Evolutionary conservation across 2,329 filamentous ascomycete genomes (phyloP).

Genomic region (Trichoderma lentiforme): DNA sequence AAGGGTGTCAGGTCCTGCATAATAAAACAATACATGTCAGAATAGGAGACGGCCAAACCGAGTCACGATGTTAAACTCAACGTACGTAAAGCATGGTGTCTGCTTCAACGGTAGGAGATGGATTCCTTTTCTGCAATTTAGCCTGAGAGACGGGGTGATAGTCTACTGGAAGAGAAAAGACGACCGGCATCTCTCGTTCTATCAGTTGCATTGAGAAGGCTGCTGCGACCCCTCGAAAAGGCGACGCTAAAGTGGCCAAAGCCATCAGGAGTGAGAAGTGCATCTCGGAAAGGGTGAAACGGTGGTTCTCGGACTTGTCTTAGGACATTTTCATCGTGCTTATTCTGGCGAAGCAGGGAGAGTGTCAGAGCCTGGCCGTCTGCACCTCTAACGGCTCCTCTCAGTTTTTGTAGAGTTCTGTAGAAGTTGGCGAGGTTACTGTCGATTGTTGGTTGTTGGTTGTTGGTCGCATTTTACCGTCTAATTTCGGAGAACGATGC

Average conservation of each 20-base stretch:
- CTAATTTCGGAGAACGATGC: neutral
- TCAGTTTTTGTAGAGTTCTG: neutral
- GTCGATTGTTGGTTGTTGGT: neutral
- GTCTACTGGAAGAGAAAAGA: neutral
- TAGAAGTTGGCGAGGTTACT: neutral
- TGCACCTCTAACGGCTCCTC: neutral
- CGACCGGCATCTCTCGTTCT: neutral
- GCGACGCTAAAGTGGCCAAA: neutral
- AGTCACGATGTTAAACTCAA: neutral
- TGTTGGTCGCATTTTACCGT: neutral
- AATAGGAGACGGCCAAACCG: neutral
- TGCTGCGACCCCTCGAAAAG: neutral
- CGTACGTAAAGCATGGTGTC: neutral
- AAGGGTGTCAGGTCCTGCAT: neutral
- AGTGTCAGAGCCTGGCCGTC: neutral
- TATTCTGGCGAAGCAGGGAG: neutral
- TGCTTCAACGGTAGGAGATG: neutral
- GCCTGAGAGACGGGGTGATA: neutral
- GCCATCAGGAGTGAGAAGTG: neutral
- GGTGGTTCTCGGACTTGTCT: neutral
- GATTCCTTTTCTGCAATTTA: neutral
- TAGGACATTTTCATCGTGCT: neutral
- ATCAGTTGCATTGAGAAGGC: neutral
- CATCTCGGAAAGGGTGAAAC: neutral
- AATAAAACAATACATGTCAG: neutral